Base-by-base conservation (phyloP, 1,284 basidiomycete species). In the Ustilago xerochloae region DNA sequence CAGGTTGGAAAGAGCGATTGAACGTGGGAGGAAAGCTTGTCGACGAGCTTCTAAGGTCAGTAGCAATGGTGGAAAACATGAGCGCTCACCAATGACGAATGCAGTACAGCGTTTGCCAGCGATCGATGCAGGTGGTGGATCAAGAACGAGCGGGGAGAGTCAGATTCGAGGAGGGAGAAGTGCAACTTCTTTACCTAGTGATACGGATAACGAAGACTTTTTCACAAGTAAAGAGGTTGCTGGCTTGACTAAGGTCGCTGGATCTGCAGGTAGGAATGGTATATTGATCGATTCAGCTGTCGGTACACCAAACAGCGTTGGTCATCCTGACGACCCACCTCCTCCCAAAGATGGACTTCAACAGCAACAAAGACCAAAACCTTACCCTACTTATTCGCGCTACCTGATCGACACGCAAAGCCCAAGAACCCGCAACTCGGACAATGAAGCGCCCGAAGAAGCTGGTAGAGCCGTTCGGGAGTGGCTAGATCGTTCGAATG, bases 1-100 rank as follows among this genome's bases (percentile, higher is more conserved):
- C 1, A 66, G 82, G n/a, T 63, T 84, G 12, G 82, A 83, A 33
- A 18, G 68, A 22, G 80, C 80, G 15, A 77, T 84, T n/a, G 75
- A 77, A 45, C 62, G 63, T 32, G 81, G 82, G 3, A 39, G 80
- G 20, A 72, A 68, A 29, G 55, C 55, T 12, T 79, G 77, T 38
- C 33, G 77, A 15, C 45, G 62, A n/a, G 70, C 65, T 3, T 29
- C 59, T n/a, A 16, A 47, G 8, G 63, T 59, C 9, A 51, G 35
- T 20, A 48, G 36, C 38, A 29, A 47, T 18, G 54, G 54, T 20
- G 61, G 57, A 9, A 60, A 46, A 10, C 3, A 15, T 16, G 59
- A 54, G 6, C 50, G 48, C 8, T 60, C 57, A 26, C 54, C 58
- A 3, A 24, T 30, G 30, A 24, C 48, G 15, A 50, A 46, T 26